A percentile compares a stretch with the other conserved stretches of the same genome.
Conservation (phyloP, 495 filamentous ascomycete genomes). For the Niebla homalea region DNA sequence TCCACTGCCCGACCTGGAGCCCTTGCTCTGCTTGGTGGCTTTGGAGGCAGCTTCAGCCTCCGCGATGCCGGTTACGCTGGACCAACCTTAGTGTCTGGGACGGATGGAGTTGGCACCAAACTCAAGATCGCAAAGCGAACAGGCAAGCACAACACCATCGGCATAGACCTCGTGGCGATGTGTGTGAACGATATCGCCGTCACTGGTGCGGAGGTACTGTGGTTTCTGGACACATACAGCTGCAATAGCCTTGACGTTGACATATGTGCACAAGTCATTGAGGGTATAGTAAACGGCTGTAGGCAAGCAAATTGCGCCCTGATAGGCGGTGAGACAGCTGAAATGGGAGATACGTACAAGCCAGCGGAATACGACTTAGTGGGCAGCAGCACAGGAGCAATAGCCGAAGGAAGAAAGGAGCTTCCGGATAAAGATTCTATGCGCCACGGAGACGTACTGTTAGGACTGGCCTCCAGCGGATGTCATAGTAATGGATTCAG, state of each 20-base stretch:
- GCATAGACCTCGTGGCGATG: constrained; percentile 95
- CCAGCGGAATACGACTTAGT: constrained; percentile 75
- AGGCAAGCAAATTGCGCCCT: constrained; percentile 71
- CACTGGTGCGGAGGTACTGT: constrained; percentile 83
- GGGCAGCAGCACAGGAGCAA: constrained; percentile 74
- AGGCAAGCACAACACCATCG: constrained; percentile 75
- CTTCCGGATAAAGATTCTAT: constrained; percentile 67
- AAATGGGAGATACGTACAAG: constrained; percentile 89
- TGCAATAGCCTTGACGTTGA: constrained; percentile 70
- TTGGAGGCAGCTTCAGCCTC: constrained; percentile 81
- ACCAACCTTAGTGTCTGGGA: constrained; percentile 72
- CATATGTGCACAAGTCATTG: constrained; percentile 67
- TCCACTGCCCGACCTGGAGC: constrained; percentile 74
- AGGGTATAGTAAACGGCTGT: constrained; percentile 78
- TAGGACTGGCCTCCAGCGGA: constrained; percentile 72
- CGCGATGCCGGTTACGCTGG: constrained; percentile 55
- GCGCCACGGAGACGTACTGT: constrained; percentile 65
- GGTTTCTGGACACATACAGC: constrained; percentile 94
- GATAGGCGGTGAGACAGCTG: constrained; percentile 89
- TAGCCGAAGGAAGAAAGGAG: constrained; percentile 46
- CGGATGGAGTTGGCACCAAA: constrained; percentile 95
- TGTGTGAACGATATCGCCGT: constrained; percentile 96
- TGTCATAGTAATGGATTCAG: constrained; percentile 94
- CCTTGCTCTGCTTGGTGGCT: constrained; percentile 84
- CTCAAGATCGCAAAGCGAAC: constrained; percentile 84